Conservation (phyloP, 1,139 yeast genomes). For the Groenewaldozyma auringiensis region DNA sequence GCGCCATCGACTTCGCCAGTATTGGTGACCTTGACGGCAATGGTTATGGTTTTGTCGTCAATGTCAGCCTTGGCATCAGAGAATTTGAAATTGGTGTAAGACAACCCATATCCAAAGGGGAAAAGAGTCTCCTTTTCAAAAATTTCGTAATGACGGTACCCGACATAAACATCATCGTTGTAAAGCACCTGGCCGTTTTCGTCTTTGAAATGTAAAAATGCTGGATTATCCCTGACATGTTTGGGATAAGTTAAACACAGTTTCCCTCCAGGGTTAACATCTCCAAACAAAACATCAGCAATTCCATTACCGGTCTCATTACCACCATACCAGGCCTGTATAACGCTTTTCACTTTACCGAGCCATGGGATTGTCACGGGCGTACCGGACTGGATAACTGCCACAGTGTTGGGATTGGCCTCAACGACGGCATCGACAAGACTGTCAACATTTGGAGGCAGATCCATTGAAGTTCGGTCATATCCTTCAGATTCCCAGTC, state of each 20-base stretch:
- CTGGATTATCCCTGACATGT: constrained; percentile 7
- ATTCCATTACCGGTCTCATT: constrained; percentile 45
- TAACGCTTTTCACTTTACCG: constrained; percentile 39
- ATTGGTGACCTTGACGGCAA: constrained; percentile 39
- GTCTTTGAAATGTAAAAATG: constrained; percentile 29
- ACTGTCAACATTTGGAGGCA: constrained; percentile 46
- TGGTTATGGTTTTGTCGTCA: constrained; percentile 29
- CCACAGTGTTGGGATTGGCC: constrained; percentile 45
- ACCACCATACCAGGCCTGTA: constrained; percentile 48
- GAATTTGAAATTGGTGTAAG: constrained; percentile 42
- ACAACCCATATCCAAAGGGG: constrained; percentile 57
- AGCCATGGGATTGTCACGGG: constrained; percentile 58
- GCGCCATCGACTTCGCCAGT: constrained; percentile 38
- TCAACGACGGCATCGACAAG: constrained; percentile 40
- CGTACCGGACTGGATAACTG: constrained; percentile 57
- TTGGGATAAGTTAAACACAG: constrained; percentile 46
- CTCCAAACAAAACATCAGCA: constrained; percentile 56
- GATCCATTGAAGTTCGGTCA: constrained; percentile 38
- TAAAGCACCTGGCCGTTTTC: constrained; percentile 49
- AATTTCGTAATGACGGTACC: constrained; percentile 54
- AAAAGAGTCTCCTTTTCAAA: constrained; percentile 40
- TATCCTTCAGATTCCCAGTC: constrained; percentile 50
- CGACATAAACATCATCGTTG: constrained; percentile 52
- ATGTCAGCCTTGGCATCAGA: not conserved
- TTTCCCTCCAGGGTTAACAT: constrained; percentile 56